phyloP scores from a whole-genome alignment of 2,329 filamentous ascomycete species.

The Fusarium albosuccineum region DNA sequence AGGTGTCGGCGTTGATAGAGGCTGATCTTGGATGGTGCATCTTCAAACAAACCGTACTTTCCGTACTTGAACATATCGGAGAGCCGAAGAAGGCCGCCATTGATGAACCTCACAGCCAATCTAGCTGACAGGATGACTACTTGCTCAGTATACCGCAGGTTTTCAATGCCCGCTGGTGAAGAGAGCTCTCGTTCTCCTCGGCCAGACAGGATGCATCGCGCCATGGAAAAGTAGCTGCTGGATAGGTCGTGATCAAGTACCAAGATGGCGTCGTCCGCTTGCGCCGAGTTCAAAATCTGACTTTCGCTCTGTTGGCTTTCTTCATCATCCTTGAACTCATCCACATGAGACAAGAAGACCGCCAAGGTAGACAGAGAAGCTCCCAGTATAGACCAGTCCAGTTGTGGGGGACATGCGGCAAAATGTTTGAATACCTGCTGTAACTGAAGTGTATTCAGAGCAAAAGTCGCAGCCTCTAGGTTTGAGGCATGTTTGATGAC shows the following conservation, averaged over 20 bases:
- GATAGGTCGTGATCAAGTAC: conserved; percentile 64
- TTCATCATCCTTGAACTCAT: conserved; percentile 55
- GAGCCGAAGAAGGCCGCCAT: conserved; percentile 59
- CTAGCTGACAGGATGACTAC: conserved; percentile 60
- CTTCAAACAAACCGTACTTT: conserved; percentile 65
- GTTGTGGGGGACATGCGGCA: conserved; percentile 55
- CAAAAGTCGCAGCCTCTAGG: conserved; percentile 62
- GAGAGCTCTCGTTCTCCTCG: conserved; percentile 25
- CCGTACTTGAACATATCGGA: conserved; percentile 61
- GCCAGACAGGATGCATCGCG: conserved; percentile 54
- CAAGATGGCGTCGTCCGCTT: conserved; percentile 61
- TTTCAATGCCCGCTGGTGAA: conserved; percentile 38
- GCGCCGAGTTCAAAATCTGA: conserved; percentile 54
- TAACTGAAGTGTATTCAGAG: conserved; percentile 64
- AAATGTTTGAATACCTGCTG: conserved; percentile 65
- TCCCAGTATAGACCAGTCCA: conserved; percentile 63
- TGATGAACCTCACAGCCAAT: conserved; percentile 60
- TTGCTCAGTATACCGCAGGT: conserved; percentile 57
- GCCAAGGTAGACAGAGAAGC: conserved; percentile 62
- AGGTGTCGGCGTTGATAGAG: conserved; percentile 60
- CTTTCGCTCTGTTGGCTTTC: conserved; percentile 56
- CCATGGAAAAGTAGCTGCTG: conserved; percentile 62
- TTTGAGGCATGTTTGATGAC: conserved; percentile 62
- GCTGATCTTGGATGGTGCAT: conserved; percentile 54
- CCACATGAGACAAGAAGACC: conserved; percentile 60